A percentile compares a stretch with the other conserved stretches of the same genome.
Evolutionary conservation across 345 rosid genomes (phyloP).

Genomic region (Reutealis trisperma): DNA sequence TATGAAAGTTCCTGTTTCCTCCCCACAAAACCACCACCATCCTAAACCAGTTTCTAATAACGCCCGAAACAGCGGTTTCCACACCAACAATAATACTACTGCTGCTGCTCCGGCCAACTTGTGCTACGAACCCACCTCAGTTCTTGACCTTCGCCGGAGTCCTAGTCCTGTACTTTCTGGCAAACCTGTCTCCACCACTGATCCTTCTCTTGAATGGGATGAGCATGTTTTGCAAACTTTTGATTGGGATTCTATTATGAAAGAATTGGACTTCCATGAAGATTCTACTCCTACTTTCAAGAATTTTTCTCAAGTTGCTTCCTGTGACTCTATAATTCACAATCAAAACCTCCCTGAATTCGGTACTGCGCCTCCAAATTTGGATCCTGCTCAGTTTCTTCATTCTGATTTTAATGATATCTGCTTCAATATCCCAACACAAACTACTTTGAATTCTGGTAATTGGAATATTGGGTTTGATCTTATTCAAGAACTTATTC

Average conservation of each 20-base stretch:
- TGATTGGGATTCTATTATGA: slow-evolving; percentile 93
- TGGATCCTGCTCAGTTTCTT: slow-evolving; percentile 22
- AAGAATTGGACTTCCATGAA: slow-evolving; percentile 69
- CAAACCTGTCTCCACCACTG: slow-evolving; percentile 28
- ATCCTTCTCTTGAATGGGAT: slow-evolving; percentile 45
- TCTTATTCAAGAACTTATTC: slow-evolving; percentile 71
- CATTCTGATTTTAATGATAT: slow-evolving; percentile 55
- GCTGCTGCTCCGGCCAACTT: background rate
- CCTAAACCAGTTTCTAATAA: slow-evolving; percentile 28
- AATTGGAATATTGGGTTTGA: slow-evolving; percentile 38
- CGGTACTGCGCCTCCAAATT: slow-evolving; percentile 4
- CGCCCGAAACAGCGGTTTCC: slow-evolving; percentile 19
- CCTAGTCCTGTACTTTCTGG: slow-evolving; percentile 40
- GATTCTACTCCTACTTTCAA: slow-evolving; percentile 49
- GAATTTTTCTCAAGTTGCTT: slow-evolving; percentile 18
- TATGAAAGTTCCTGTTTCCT: slow-evolving; percentile 65
- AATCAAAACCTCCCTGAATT: slow-evolving; percentile 34
- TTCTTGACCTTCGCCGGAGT: slow-evolving; percentile 67
- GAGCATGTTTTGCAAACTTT: slow-evolving; percentile 64
- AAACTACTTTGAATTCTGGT: slow-evolving; percentile 7
- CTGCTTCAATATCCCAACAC: slow-evolving; percentile 34
- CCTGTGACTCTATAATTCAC: slow-evolving; percentile 17
- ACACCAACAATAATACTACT: slow-evolving; percentile 4
- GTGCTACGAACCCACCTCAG: slow-evolving; percentile 77
- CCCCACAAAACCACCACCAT: slow-evolving; percentile 40